These are phyloP conservation scores for Picea mariana DNA, from an alignment of 83 land plant species.

Conservation along the genomic window DNA sequence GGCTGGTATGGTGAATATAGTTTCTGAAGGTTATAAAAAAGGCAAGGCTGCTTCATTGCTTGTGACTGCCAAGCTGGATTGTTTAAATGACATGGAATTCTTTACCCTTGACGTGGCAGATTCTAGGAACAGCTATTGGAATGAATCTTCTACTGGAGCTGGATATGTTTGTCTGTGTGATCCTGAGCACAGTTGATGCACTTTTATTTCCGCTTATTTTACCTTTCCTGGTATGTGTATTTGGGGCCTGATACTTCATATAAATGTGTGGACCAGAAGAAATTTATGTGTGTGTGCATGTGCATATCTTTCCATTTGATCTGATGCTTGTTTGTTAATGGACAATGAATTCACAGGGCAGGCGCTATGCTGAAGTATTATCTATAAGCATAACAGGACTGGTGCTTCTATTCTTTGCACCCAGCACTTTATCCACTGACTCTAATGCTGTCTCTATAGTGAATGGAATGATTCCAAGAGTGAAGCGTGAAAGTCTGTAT, in stretches of 20 bases:
- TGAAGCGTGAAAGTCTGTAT: constrained; percentile 67
- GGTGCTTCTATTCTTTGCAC: constrained; percentile 45
- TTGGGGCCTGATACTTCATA: not conserved
- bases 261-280: not conserved
- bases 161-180: constrained; percentile 54
- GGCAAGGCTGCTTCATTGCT: not conserved
- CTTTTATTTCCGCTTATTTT: constrained; percentile 49
- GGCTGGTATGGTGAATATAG: not conserved
- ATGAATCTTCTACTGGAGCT: constrained; percentile 66
- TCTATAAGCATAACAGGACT: constrained; percentile 39
- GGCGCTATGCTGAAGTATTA: constrained; percentile 33
- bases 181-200: constrained; percentile 46
- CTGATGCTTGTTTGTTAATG: not conserved
- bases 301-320: not conserved
- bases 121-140: constrained; percentile 79
- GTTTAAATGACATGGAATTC: not conserved
- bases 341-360: constrained; percentile 43
- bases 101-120: constrained; percentile 29
- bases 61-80: not conserved
- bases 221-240: constrained; percentile 45
- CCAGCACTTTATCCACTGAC: constrained; percentile 56
- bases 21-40: not conserved
- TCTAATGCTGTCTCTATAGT: constrained; percentile 48
- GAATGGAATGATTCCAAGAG: constrained; percentile 54
- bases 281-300: not conserved